Base-by-base conservation (phyloP, 306 rosid genomes). In the Begonia fuchsioides region DNA sequence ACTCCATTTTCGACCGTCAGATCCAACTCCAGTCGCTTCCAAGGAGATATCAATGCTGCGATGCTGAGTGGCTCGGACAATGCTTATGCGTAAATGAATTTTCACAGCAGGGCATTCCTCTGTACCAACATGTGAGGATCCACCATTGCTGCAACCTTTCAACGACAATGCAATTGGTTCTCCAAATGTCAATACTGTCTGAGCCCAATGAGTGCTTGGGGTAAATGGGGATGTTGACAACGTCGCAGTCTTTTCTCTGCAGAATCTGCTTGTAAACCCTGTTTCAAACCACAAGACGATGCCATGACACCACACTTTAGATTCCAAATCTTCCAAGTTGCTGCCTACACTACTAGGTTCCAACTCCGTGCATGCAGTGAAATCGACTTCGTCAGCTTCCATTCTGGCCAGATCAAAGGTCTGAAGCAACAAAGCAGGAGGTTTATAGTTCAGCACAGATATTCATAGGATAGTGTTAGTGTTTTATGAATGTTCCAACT, bases 1-100 rank as follows among this genome's bases (percentile, higher is more conserved):
- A 64, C 64, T 61, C 17, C 54, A 69, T 61, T 51, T 85, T 53
- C 53, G 69, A 52, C 83, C 82, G 54, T 75, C 76, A 17, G 60
- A n/a, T 15, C 66, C 74, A 50, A 81, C 63, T 15, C 82, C 92
- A 13, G 56, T 15, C 41, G 76, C 72, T 77, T 90, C 98, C 17
- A 90, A 55, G 55, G 98, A 85, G 63, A 90, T 85, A 72, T 90
- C 98, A 39, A 90, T 75, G 75, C 78, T 79, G 52, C 95, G 92
- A 65, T 84, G 98, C 61, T 81, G 82, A 0, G 74, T 55, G 8
- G 95, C 82, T 12, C 92, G 92, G 7, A 55, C 98, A 56, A 90
- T 81, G 82, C 94, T 90, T 19, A 90, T 51, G 5, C 92, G 81
- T 73, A 85, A 44, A 72, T 68, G 79, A 57, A 85, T 72, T 60